Percentiles rank a stretch among this genome's conserved stretches.
These are phyloP conservation scores for Yamadazyma dushanensis DNA, from an alignment of 1,139 yeast genomes.

Conservation along the genomic window DNA sequence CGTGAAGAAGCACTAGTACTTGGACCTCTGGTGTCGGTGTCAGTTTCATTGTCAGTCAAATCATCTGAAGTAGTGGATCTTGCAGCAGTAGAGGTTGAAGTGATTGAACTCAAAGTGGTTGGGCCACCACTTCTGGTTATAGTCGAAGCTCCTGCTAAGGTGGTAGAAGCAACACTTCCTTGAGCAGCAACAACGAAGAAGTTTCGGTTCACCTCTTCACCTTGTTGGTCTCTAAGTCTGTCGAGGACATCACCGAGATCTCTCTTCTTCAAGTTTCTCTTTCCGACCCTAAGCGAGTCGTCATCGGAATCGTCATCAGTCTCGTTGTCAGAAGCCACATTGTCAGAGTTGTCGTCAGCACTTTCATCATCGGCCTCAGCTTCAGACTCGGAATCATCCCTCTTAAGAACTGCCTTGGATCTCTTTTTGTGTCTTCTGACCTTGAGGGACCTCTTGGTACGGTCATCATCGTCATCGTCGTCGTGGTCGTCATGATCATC, in stretches of 20 bases:
- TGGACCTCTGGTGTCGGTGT: too few species aligned
- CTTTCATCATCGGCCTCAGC: not conserved
- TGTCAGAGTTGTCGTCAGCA: not conserved
- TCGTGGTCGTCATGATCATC: not conserved
- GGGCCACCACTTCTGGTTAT: too few species aligned
- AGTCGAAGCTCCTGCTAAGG: too few species aligned
- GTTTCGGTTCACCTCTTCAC: not conserved
- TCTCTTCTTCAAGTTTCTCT: constrained; percentile 2
- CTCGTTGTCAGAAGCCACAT: not conserved
- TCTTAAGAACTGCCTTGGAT: too few species aligned
- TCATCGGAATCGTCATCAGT: constrained; percentile 3
- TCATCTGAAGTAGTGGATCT: not conserved
- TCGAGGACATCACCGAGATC: constrained; percentile 3
- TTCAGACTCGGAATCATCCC: constrained; percentile 2
- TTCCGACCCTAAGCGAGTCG: constrained; percentile 5
- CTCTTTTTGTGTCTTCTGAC: too few species aligned
- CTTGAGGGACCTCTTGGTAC: too few species aligned
- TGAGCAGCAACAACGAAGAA: not conserved
- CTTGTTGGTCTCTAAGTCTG: constrained; percentile 1
- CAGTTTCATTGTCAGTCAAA: not conserved
- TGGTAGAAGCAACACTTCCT: not conserved
- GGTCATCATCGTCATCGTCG: not conserved
- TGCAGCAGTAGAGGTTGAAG: too few species aligned
- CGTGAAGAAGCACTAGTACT: constrained; percentile 1
- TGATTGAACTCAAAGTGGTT: too few species aligned